Percentiles rank a stretch among this genome's conserved stretches.
Conservation (phyloP, 2,329 filamentous ascomycete species). For the Pyricularia pennisetigena region DNA sequence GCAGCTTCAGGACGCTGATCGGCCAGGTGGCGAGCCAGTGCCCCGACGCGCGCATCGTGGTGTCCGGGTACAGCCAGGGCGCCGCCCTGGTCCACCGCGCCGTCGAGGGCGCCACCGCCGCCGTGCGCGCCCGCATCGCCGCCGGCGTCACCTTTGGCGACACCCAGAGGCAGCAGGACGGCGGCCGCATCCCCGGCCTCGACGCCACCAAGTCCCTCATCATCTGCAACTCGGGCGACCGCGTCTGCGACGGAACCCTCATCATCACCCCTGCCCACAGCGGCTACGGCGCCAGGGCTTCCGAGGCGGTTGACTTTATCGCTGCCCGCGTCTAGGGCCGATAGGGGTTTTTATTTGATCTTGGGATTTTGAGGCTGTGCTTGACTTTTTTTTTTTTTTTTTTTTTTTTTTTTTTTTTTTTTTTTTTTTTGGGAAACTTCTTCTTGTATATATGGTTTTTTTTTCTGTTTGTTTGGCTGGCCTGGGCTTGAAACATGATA, state of each 20-base stretch:
- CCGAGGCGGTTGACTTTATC: slow-evolving; percentile 8
- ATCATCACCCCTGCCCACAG: slow-evolving; percentile 6
- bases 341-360: neutral
- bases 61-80: slow-evolving; percentile 15
- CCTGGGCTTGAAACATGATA: neutral
- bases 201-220: slow-evolving; percentile 6
- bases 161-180: slow-evolving; percentile 13
- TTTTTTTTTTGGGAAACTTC: neutral
- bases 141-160: slow-evolving; percentile 20
- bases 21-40: slow-evolving; percentile 3
- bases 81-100: slow-evolving; percentile 21
- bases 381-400: neutral
- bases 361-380: neutral
- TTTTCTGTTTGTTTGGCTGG: neutral
- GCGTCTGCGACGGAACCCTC: slow-evolving; percentile 8
- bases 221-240: slow-evolving; percentile 9
- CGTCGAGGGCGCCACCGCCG: slow-evolving; percentile 13
- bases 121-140: slow-evolving; percentile 12
- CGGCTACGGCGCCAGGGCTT: slow-evolving; percentile 6
- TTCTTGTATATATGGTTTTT: neutral
- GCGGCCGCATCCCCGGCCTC: slow-evolving; percentile 6
- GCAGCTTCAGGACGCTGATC: slow-evolving; percentile 10
- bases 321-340: neutral
- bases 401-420: neutral
- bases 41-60: slow-evolving; percentile 7